Conservation (phyloP, 2,329 filamentous ascomycete genomes). For the Blumeriella jaapii region DNA sequence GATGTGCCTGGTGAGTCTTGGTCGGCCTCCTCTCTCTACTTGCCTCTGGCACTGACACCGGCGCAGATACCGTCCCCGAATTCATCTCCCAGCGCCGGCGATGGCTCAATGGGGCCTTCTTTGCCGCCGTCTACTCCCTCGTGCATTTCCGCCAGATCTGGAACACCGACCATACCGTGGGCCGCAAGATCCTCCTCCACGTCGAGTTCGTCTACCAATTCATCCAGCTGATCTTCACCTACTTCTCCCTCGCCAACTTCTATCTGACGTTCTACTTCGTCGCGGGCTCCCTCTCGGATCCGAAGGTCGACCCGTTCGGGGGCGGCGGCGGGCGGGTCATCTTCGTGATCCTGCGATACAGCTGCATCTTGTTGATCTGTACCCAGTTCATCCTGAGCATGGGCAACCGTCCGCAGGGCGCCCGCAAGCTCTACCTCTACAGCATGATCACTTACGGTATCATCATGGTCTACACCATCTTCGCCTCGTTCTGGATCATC, state of each 20-base stretch:
- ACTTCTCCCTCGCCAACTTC: constrained; percentile 97
- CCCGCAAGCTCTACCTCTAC: constrained; percentile 77
- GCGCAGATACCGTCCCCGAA: constrained; percentile 77
- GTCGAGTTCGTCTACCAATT: constrained; percentile 95
- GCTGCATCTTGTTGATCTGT: constrained; percentile 75
- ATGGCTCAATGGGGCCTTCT: constrained; percentile 98
- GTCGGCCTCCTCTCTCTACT: not conserved
- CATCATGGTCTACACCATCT: constrained; percentile 94
- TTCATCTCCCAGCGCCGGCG: constrained; percentile 93
- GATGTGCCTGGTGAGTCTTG: constrained; percentile 85
- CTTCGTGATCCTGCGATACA: constrained; percentile 78
- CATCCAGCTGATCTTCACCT: constrained; percentile 86
- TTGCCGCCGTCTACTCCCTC: constrained; percentile 93
- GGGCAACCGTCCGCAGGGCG: constrained; percentile 90
- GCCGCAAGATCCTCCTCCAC: constrained; percentile 82
- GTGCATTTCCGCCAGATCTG: constrained; percentile 92
- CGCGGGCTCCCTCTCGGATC: constrained; percentile 75
- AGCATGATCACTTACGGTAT: constrained; percentile 84
- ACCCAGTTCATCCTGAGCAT: constrained; percentile 95
- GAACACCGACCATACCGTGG: constrained; percentile 80
- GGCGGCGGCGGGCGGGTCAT: constrained; percentile 75
- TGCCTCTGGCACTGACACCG: not conserved
- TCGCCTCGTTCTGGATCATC: constrained; percentile 81
- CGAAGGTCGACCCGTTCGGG: constrained; percentile 77
- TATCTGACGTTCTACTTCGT: constrained; percentile 99